Evolutionary conservation across 352 stramenopile genomes (phyloP), one percentile per base, ranked within the genome.

Genomic region (Phytophthora pini): DNA sequence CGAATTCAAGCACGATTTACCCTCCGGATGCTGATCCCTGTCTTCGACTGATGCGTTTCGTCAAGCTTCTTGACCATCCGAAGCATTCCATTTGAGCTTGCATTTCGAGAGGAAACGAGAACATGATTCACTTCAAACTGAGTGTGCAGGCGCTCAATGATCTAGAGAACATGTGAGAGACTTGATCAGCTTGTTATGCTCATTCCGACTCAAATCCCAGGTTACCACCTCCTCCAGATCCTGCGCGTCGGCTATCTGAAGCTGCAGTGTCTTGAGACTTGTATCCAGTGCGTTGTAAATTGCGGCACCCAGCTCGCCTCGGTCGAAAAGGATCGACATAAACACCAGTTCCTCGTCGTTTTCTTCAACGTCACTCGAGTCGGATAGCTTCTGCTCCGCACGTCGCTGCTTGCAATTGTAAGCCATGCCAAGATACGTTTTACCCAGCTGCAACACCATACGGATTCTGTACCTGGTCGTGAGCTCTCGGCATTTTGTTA

Each of bases 121-220:
- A 91, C 68, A 44, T 84, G 77, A 56, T 89, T 82, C 3, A 89
- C 76, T 53, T 84, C 77, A 56, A 94, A 92, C 53, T 94, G 85
- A 5, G 76, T 92, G 43, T 87, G 76, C 8, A 94, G 39, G 5
- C 77, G 74, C 36, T 90, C 82, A n/a, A 94, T 54, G 1, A 74
- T 65, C 81, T 93, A 29, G 6, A 38, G 43, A 15, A 15, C 10
- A 32, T 5, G 38, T 31, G 22, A 43, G 51, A 27, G 31, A 36
- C 8, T 36, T 36, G 9, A 9, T 12, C 9, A 36, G 31, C 31
- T 36, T 36, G 29, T 34, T 10, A 8, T 10, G 31, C 31, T 36
- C 31, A 12, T 36, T 12, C 31, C 12, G 10, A 36, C 13, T 36
- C 31, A 36, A 36, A 36, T 4, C 31, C 31, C 9, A 4, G 9